These are phyloP conservation scores for Zasmidium citrigriseum DNA, from an alignment of 2,329 filamentous ascomycete species.

Conservation along the genomic window DNA sequence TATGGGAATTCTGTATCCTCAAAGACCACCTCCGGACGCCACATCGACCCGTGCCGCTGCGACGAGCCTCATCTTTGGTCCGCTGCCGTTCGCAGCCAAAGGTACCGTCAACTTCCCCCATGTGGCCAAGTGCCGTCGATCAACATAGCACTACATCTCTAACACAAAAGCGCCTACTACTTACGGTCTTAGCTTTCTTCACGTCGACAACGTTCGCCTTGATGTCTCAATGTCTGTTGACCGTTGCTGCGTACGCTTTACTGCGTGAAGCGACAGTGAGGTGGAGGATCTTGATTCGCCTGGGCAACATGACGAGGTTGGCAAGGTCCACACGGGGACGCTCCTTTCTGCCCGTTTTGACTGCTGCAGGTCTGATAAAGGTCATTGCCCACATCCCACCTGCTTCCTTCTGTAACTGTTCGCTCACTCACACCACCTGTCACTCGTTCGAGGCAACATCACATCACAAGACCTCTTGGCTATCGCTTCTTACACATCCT, in stretches of 20 bases:
- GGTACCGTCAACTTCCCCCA: background rate
- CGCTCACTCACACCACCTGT: background rate
- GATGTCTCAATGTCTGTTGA: background rate
- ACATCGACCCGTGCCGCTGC: background rate
- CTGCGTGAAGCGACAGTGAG: background rate
- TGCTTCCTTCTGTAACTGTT: background rate
- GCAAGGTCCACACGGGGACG: background rate
- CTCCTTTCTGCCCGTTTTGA: background rate
- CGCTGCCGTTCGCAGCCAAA: background rate
- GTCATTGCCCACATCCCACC: background rate
- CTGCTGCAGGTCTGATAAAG: background rate
- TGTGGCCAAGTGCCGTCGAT: background rate
- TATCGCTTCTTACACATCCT: background rate
- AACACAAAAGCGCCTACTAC: background rate
- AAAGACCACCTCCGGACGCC: background rate
- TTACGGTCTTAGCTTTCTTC: background rate
- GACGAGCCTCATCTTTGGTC: background rate
- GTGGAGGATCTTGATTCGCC: background rate
- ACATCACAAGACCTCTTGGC: background rate
- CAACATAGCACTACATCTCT: background rate
- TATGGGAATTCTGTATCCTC: too few relatives aligned
- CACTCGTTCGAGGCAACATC: background rate
- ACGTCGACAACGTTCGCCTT: background rate
- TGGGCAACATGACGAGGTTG: background rate
- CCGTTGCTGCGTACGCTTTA: background rate